These are phyloP conservation scores for Cryptococcus sp. DNA, from an alignment of 1,284 basidiomycete genomes.

Conservation along the genomic window DNA sequence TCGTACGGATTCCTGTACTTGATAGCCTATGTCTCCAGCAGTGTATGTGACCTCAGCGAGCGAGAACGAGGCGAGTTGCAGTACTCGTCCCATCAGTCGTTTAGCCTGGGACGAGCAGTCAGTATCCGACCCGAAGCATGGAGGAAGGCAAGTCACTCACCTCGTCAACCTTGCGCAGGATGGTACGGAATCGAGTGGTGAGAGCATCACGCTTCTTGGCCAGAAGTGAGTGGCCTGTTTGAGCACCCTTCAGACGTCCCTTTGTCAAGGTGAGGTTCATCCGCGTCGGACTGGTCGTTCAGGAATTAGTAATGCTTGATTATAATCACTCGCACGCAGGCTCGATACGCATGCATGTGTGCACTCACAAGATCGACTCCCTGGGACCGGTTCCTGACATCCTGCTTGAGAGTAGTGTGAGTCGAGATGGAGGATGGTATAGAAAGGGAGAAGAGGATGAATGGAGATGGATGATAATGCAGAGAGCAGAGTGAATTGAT, in stretches of 20 bases:
- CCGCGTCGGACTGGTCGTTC: conserved; percentile 66
- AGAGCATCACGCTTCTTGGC: conserved; percentile 97
- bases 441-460: not conserved
- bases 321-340: not conserved
- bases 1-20: conserved; percentile 69
- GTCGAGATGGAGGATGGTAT: not conserved
- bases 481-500: not conserved
- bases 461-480: conserved; percentile 5
- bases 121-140: not conserved
- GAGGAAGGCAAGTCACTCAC: conserved; percentile 56
- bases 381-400: conserved; percentile 89
- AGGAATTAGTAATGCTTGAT: conserved; percentile 1
- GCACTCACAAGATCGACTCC: conserved; percentile 75
- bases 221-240: conserved; percentile 94
- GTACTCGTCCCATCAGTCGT: conserved; percentile 97
- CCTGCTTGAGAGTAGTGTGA: conserved; percentile 13
- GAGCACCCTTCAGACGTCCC: conserved; percentile 88
- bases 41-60: conserved; percentile 98
- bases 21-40: conserved; percentile 95
- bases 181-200: conserved; percentile 86
- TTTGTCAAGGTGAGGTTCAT: conserved; percentile 96
- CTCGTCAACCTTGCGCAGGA: conserved; percentile 91
- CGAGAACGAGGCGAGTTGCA: conserved; percentile 97
- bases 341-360: not conserved
- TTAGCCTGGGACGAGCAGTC: conserved; percentile 72